Conservation (phyloP, 1,284 basidiomycete genomes). For the Trichosporon coremiiforme region DNA sequence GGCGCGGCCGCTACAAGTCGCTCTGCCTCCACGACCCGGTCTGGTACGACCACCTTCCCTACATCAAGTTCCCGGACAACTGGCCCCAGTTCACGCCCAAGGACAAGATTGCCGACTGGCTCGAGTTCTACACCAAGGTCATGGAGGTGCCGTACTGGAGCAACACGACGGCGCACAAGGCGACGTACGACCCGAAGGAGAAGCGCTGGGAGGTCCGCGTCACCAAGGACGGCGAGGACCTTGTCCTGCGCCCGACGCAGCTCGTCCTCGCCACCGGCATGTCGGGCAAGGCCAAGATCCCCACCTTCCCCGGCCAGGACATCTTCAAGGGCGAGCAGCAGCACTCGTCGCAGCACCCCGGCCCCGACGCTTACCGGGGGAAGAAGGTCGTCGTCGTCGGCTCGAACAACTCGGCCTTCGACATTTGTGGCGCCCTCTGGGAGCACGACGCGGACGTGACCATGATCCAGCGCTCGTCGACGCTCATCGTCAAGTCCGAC, state of each 20-base stretch:
- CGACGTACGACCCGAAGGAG: conserved; percentile 54
- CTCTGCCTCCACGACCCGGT: conserved; percentile 66
- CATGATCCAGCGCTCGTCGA: conserved; percentile 60
- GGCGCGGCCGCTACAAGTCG: conserved; percentile 61
- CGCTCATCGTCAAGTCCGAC: conserved; percentile 54
- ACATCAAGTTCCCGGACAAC: conserved; percentile 52
- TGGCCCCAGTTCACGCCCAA: conserved; percentile 68
- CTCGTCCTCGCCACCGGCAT: conserved; percentile 33
- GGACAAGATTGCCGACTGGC: conserved; percentile 48
- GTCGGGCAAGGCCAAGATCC: conserved; percentile 31
- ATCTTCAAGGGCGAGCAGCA: conserved; percentile 61
- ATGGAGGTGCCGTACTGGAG: conserved; percentile 48
- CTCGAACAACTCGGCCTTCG: conserved; percentile 33
- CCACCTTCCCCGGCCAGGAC: conserved; percentile 48
- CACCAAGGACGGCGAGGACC: conserved; percentile 53
- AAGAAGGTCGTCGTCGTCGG: conserved; percentile 50
- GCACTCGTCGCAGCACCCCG: conserved; percentile 63
- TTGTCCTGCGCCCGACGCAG: conserved; percentile 58
- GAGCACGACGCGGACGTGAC: conserved; percentile 53
- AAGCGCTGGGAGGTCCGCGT: conserved; percentile 62
- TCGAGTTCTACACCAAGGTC: conserved; percentile 43
- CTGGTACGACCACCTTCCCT: conserved; percentile 58
- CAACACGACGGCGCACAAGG: conserved; percentile 59
- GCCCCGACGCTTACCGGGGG: conserved; percentile 53
- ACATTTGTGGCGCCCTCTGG: conserved; percentile 41